Percentiles rank a stretch among this genome's conserved stretches.
Evolutionary conservation across 352 stramenopile genomes (phyloP).

Genomic region (Phytopythium kandeliae): DNA sequence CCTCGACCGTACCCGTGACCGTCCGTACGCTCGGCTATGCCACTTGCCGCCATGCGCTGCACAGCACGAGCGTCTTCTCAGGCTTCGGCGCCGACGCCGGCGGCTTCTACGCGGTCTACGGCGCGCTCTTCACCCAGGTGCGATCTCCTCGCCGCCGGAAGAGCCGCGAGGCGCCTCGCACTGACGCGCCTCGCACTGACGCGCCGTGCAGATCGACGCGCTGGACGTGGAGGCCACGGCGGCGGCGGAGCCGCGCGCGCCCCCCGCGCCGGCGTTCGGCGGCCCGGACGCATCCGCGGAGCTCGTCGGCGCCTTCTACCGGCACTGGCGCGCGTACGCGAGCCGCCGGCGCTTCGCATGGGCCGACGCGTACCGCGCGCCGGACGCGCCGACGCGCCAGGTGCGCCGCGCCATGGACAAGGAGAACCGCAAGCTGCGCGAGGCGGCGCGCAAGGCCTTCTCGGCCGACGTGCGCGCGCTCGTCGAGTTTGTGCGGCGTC

Average conservation of each 20-base stretch:
- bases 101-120: slow-evolving; percentile 79
- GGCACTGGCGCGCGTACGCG: slow-evolving; percentile 74
- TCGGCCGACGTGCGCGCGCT: slow-evolving; percentile 73
- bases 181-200: no score
- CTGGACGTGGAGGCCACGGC: slow-evolving; percentile 40
- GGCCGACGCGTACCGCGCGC: slow-evolving; percentile 82
- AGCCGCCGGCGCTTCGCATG: slow-evolving; percentile 69
- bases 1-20: no score
- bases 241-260: slow-evolving; percentile 13
- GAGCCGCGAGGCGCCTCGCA: no score
- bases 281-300: slow-evolving; percentile 30
- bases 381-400: slow-evolving; percentile 67
- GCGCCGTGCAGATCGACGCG: slow-evolving; percentile 51
- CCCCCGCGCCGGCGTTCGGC: slow-evolving; percentile 53
- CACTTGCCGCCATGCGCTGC: not conserved
- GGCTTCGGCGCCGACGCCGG: slow-evolving; percentile 69
- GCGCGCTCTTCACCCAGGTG: slow-evolving; percentile 66
- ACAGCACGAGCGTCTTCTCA: slow-evolving; percentile 56
- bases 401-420: slow-evolving; percentile 84
- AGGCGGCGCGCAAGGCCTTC: slow-evolving; percentile 72
- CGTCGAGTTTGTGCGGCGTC: slow-evolving; percentile 78
- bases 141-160: no score
- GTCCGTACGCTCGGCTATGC: no score
- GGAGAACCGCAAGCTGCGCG: slow-evolving; percentile 85
- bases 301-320: slow-evolving; percentile 68